phyloP scores from a whole-genome alignment of 2,329 filamentous ascomycete species.

The Westerdykella ornata region DNA sequence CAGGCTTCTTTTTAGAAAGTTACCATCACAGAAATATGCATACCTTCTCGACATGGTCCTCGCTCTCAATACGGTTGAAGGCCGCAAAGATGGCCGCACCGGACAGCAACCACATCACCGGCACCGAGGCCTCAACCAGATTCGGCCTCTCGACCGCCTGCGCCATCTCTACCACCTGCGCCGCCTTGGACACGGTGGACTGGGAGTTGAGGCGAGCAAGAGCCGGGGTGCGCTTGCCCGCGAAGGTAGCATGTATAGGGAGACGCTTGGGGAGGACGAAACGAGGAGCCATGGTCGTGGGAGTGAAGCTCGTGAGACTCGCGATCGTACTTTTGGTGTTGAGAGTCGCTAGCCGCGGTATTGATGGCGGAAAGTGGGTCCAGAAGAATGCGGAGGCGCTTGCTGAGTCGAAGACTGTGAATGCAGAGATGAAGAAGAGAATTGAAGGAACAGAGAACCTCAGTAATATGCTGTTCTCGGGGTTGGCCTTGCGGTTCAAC shows the following conservation, averaged over 20 bases:
- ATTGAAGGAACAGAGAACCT: no score
- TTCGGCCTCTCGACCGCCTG: slow-evolving; percentile 26
- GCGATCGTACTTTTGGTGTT: no score
- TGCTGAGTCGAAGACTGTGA: no score
- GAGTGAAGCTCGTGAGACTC: not conserved
- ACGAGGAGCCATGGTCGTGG: slow-evolving; percentile 10
- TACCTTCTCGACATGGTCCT: slow-evolving; percentile 27
- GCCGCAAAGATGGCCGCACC: slow-evolving; percentile 23
- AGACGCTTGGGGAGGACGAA: slow-evolving; percentile 15
- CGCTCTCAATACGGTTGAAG: slow-evolving; percentile 25
- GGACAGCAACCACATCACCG: slow-evolving; percentile 27
- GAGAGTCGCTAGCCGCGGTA: no score
- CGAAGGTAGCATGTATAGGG: slow-evolving; percentile 18
- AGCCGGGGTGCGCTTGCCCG: slow-evolving; percentile 16
- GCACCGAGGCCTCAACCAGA: slow-evolving; percentile 29
- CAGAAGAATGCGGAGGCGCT: no score
- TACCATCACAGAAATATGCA: not conserved
- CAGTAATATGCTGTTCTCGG: no score
- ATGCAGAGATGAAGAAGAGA: no score
- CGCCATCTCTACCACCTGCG: slow-evolving; percentile 27
- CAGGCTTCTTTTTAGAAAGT: not conserved
- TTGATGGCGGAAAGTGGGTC: no score
- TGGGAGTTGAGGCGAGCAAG: slow-evolving; percentile 29
- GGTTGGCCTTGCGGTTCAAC: no score
- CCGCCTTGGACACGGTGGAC: slow-evolving; percentile 15